Conservation (phyloP, 108 stramenopile species). For the Epithemia pelagica region DNA sequence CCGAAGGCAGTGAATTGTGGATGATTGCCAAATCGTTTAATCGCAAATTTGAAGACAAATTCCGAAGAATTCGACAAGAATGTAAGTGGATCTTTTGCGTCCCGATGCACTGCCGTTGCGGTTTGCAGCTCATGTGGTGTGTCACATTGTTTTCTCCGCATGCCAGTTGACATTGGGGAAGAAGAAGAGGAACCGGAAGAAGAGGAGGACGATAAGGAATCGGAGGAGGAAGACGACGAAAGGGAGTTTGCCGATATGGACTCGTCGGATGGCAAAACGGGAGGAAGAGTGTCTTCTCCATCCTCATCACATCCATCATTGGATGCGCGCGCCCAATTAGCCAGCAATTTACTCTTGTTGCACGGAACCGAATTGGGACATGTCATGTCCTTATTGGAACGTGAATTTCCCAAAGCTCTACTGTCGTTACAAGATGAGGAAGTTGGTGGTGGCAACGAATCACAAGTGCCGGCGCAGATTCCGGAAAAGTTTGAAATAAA, state of each 20-base stretch:
- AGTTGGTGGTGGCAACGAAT: no score
- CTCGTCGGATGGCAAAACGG: constrained; percentile 6
- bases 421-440: not conserved
- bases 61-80: constrained; percentile 65
- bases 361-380: constrained; percentile 80
- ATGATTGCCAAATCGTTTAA: constrained; percentile 66
- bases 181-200: constrained; percentile 8
- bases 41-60: constrained; percentile 83
- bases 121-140: not conserved
- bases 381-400: constrained; percentile 74
- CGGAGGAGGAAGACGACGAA: constrained; percentile 7
- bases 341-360: constrained; percentile 71
- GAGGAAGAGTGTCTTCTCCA: constrained; percentile 8
- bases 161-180: not conserved
- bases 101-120: constrained; percentile 19
- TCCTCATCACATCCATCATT: constrained; percentile 16
- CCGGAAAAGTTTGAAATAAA: constrained; percentile 7
- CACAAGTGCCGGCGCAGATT: constrained; percentile 4
- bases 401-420: constrained; percentile 78
- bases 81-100: constrained; percentile 38
- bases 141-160: not conserved
- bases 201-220: constrained; percentile 3
- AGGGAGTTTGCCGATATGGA: not conserved
- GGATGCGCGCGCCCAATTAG: constrained; percentile 79
- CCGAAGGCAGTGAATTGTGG: constrained; percentile 87